Evolutionary conservation across 331 rosid species (phyloP).

Genomic region (Telfairia occidentalis): DNA sequence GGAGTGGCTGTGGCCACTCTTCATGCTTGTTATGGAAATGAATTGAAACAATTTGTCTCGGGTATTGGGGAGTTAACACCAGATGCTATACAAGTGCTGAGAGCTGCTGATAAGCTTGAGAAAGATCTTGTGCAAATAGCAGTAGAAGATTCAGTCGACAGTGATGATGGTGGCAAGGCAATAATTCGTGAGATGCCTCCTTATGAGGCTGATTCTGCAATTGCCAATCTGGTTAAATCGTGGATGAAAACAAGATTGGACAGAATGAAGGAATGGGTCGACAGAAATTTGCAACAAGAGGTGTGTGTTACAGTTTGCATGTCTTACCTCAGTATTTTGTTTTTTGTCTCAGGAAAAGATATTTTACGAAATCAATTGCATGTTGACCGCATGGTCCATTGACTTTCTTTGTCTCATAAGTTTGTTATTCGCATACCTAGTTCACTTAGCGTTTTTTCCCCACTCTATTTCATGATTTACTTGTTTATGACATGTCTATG

Average conservation of each 20-base stretch:
- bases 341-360: not conserved
- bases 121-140: slow-evolving; percentile 95
- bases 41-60: slow-evolving; percentile 60
- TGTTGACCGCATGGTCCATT: not conserved
- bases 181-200: slow-evolving; percentile 95
- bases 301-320: slow-evolving; percentile 26
- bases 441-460: not conserved
- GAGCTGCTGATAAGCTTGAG: slow-evolving; percentile 94
- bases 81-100: slow-evolving; percentile 74
- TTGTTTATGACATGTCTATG: not conserved
- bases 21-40: slow-evolving; percentile 74
- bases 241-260: slow-evolving; percentile 85
- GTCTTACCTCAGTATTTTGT: not conserved
- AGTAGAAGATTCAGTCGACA: slow-evolving; percentile 86
- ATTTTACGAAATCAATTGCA: not conserved
- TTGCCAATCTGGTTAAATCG: slow-evolving; percentile 65
- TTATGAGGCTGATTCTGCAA: slow-evolving; percentile 81
- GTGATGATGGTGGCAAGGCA: slow-evolving; percentile 98
- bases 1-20: slow-evolving; percentile 98
- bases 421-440: not conserved
- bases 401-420: not conserved
- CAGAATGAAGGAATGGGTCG: slow-evolving; percentile 79
- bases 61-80: slow-evolving; percentile 78
- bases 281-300: slow-evolving; percentile 80
- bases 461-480: not conserved